phyloP scores from a whole-genome alignment of 768 basidiomycete species.

The Trametopsis cervina region DNA sequence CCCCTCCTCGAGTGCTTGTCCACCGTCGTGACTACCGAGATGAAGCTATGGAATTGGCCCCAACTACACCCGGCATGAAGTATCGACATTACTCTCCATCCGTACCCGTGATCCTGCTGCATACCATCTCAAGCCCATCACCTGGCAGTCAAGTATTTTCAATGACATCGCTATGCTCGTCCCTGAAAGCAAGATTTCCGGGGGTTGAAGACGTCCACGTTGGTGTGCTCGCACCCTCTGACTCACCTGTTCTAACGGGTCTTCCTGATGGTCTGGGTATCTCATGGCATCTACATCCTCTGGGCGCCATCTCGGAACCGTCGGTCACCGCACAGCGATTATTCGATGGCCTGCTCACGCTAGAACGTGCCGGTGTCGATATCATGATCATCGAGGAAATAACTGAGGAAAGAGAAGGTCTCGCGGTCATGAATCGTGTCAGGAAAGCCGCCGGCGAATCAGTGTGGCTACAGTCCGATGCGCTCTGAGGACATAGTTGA shows the following conservation, averaged over 20 bases:
- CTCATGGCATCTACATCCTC: constrained; percentile 47
- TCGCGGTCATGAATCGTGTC: constrained; percentile 93
- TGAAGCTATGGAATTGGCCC: constrained; percentile 61
- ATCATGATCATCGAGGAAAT: constrained; percentile 84
- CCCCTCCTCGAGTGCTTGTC: constrained; percentile 60
- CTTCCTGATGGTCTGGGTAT: constrained; percentile 27
- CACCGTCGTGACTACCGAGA: constrained; percentile 75
- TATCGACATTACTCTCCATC: constrained; percentile 95
- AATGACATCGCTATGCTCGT: constrained; percentile 33
- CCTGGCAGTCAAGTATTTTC: constrained; percentile 24
- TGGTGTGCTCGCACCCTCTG: constrained; percentile 62
- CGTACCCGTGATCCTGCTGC: constrained; percentile 75
- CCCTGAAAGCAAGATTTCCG: constrained; percentile 27
- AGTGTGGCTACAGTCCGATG: constrained; percentile 15
- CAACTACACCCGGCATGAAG: constrained; percentile 98
- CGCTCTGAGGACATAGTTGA: background rate
- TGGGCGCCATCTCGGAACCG: constrained; percentile 47
- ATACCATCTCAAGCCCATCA: constrained; percentile 41
- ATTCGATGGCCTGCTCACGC: constrained; percentile 79
- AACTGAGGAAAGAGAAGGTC: constrained; percentile 70
- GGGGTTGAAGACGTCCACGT: constrained; percentile 34
- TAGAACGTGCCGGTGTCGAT: constrained; percentile 74
- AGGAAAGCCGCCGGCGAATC: constrained; percentile 77
- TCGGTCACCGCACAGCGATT: constrained; percentile 70
- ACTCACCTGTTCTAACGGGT: constrained; percentile 35